phyloP scores from a whole-genome alignment of 768 basidiomycete species.

The Kwoniella heveanensis region DNA sequence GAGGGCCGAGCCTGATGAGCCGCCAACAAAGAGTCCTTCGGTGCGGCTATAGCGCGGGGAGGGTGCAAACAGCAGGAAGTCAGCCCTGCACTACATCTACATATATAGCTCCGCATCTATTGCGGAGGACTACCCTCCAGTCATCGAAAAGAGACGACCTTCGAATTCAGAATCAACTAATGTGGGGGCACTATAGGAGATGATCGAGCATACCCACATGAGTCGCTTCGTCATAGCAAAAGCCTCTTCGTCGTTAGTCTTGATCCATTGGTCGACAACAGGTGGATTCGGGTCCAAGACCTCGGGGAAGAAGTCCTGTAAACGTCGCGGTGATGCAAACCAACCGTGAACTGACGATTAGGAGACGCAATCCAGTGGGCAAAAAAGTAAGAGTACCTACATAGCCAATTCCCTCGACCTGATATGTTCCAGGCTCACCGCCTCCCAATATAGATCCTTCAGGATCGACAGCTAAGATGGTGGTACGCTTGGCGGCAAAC shows the following conservation, averaged over 20 bases:
- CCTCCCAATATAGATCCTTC: constrained; percentile 84
- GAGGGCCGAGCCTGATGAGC: constrained; percentile 85
- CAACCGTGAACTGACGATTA: neutral
- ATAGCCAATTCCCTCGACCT: constrained; percentile 91
- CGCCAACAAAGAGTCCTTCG: constrained; percentile 90
- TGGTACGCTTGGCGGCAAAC: constrained; percentile 11
- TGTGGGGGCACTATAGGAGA: too few relatives aligned
- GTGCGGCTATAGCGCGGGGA: constrained; percentile 58
- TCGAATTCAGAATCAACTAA: too few relatives aligned
- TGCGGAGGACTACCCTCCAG: too few relatives aligned
- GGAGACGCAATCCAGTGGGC: neutral
- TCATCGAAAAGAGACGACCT: too few relatives aligned
- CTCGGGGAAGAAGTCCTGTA: constrained; percentile 77
- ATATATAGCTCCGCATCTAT: too few relatives aligned
- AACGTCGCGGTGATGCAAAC: neutral
- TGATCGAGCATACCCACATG: constrained; percentile 61
- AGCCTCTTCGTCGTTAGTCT: constrained; percentile 77
- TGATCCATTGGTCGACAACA: constrained; percentile 69
- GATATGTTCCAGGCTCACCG: constrained; percentile 63
- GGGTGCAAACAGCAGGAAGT: neutral
- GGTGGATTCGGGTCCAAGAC: constrained; percentile 70
- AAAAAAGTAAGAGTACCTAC: constrained; percentile 17
- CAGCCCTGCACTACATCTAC: too few relatives aligned
- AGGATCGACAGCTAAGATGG: constrained; percentile 85
- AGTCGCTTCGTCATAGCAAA: constrained; percentile 73